Base-by-base conservation (phyloP, 495 filamentous ascomycete genomes). In the Cercophora samala region DNA sequence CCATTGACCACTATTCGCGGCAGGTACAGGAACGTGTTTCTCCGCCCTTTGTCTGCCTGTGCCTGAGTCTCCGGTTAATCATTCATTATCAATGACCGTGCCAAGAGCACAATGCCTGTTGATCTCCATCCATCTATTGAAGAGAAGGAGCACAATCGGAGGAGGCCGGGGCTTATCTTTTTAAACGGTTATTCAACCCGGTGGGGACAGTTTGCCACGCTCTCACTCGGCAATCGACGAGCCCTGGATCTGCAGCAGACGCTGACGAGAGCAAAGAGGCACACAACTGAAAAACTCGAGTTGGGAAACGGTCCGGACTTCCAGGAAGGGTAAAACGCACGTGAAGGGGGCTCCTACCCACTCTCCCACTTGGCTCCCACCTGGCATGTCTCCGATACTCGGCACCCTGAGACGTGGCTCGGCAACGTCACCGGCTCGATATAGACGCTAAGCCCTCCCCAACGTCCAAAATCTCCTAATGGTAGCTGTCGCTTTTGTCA, bases 161-260 rank as follows among this genome's bases (percentile, higher is more conserved):
- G 18, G 17, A 23, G 22, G n/a, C 53, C 53, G 53, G 53, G 53
- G 53, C n/a, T 56, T 18, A 23, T 23, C 11, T n/a, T 21, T 23
- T 21, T 23, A 56, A 21, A 21, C 53, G 22, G 22, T 18, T 19
- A 18, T 56, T 18, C 53, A 56, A 18, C 46, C 29, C 19, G 15
- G 60, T 62, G 60, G 59, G 22, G 32, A 15, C 54, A 59, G 54
- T 60, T 63, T 21, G 32, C 60, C 60, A 67, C 60, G 65, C 37
- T 32, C 26, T 58, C 37, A 46, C 53, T 63, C 60, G 52, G 51
- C 18, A 15, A 52, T 25, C 17, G 19, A 52, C 17, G 19, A 52
- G 60, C 53, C 60, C 17, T 51, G 23, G 60, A 67, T 67, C 65
- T 63, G 59, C 65, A 63, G 51, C 37, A 46, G 37, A 46, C 11